Evolutionary conservation across 805 yeast genomes (phyloP).

Genomic region (Zygoascus bituminiphila): DNA sequence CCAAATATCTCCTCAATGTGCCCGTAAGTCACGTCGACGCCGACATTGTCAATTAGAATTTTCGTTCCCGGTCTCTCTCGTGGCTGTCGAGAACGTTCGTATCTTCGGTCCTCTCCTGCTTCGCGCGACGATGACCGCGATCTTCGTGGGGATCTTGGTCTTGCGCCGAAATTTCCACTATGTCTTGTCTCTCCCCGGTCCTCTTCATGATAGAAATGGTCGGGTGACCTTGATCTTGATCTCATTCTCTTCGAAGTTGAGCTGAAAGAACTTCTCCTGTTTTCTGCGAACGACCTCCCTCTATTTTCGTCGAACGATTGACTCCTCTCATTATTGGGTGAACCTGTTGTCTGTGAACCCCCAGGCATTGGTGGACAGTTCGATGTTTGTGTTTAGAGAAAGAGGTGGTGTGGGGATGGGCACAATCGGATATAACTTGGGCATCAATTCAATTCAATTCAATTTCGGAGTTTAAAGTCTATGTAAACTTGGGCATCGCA

Average conservation of each 20-base stretch:
- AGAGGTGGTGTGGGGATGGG: too few species aligned
- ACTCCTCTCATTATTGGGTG: not conserved
- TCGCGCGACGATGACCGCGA: not conserved
- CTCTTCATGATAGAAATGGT: not conserved
- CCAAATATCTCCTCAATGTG: conserved; percentile 17
- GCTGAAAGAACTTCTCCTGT: not conserved
- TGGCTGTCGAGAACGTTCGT: not conserved
- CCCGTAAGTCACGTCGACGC: not conserved
- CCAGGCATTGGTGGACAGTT: too few species aligned
- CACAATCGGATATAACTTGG: too few species aligned
- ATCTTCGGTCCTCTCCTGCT: conserved; percentile 2
- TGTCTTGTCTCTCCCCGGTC: too few species aligned
- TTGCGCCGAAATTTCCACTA: not conserved
- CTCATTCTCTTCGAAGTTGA: not conserved
- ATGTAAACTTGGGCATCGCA: too few species aligned
- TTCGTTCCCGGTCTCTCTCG: not conserved
- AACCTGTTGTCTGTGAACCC: not conserved
- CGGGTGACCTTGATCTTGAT: conserved; percentile 3
- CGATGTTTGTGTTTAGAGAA: too few species aligned
- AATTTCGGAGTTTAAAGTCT: too few species aligned
- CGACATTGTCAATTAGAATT: conserved; percentile 5
- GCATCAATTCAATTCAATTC: too few species aligned
- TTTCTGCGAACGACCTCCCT: not conserved
- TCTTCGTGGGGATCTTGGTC: not conserved
- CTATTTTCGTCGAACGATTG: not conserved